Conservation (phyloP, 2,329 filamentous ascomycete genomes). For the Hymenoscyphus albidus region DNA sequence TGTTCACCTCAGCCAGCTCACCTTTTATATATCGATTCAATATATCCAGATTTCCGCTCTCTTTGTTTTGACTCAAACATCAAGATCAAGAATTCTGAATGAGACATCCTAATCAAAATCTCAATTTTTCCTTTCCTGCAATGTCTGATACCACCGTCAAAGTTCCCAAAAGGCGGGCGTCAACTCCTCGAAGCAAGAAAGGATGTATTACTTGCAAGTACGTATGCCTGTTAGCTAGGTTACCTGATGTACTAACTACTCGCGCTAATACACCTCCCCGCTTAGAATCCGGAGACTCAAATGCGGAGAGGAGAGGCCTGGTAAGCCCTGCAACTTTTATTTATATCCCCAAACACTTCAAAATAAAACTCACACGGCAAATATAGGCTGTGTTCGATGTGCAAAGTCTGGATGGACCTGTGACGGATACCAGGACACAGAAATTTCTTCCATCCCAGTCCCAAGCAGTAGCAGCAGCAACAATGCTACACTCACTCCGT, state of each 20-base stretch:
- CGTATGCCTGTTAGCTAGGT: constrained; percentile 38
- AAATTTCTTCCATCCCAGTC: neutral
- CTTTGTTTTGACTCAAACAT: neutral
- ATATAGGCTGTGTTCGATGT: constrained; percentile 25
- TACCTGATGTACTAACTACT: constrained; percentile 2
- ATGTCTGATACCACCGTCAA: constrained; percentile 12
- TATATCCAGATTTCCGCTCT: neutral
- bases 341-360: too few species aligned
- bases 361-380: neutral
- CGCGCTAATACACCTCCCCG: constrained; percentile 10
- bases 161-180: constrained; percentile 16
- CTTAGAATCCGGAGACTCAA: constrained; percentile 32
- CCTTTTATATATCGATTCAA: neutral
- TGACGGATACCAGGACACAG: constrained; percentile 28
- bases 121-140: neutral
- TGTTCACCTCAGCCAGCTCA: neutral
- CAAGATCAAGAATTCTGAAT: neutral
- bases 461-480: neutral
- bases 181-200: constrained; percentile 38
- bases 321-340: neutral
- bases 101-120: neutral
- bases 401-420: constrained; percentile 29
- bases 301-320: constrained; percentile 31
- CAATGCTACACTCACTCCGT: constrained; percentile 6
- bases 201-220: constrained; percentile 66